phyloP scores from a whole-genome alignment of 2,329 filamentous ascomycete genomes.

The Phyllosticta citriasiana region DNA sequence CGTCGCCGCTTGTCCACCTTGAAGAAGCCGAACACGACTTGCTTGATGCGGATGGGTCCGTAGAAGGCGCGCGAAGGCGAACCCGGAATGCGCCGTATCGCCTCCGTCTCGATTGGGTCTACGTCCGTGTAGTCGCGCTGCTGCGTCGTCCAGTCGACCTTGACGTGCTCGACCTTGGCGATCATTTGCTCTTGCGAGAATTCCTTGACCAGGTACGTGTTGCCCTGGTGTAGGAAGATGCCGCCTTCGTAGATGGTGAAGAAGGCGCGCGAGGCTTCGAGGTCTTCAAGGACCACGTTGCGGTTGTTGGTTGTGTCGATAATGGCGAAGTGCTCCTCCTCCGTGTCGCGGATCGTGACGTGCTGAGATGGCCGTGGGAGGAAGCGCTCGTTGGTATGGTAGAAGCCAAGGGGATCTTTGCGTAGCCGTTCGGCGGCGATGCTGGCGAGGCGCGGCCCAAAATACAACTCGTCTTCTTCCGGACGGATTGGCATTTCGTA shows the following conservation, averaged over 20 bases:
- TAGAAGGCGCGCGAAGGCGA: conserved; percentile 67
- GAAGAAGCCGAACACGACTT: conserved; percentile 93
- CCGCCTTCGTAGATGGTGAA: conserved; percentile 96
- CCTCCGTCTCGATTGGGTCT: conserved; percentile 85
- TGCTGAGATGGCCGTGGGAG: conserved; percentile 72
- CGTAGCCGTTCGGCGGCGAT: conserved; percentile 66
- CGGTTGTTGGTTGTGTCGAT: conserved; percentile 75
- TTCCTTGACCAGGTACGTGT: conserved; percentile 82
- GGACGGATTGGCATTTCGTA: conserved; percentile 89
- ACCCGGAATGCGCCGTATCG: conserved; percentile 60
- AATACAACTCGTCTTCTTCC: conserved; percentile 64
- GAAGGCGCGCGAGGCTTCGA: conserved; percentile 90
- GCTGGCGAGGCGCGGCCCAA: conserved; percentile 60
- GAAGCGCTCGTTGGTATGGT: conserved; percentile 82
- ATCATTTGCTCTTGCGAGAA: conserved; percentile 71
- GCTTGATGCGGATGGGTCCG: conserved; percentile 74
- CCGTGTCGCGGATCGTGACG: conserved; percentile 80
- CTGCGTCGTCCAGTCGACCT: conserved; percentile 89
- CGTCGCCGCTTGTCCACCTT: conserved; percentile 81
- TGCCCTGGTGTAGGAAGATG: conserved; percentile 95
- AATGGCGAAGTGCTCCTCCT: conserved; percentile 88
- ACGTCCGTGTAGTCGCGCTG: conserved; percentile 92
- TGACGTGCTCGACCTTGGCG: conserved; percentile 78
- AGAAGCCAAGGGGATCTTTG: conserved; percentile 69
- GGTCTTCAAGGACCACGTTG: conserved; percentile 82